Base-by-base conservation (phyloP, 208 protist genomes). In the Trypanosoma mega region DNA sequence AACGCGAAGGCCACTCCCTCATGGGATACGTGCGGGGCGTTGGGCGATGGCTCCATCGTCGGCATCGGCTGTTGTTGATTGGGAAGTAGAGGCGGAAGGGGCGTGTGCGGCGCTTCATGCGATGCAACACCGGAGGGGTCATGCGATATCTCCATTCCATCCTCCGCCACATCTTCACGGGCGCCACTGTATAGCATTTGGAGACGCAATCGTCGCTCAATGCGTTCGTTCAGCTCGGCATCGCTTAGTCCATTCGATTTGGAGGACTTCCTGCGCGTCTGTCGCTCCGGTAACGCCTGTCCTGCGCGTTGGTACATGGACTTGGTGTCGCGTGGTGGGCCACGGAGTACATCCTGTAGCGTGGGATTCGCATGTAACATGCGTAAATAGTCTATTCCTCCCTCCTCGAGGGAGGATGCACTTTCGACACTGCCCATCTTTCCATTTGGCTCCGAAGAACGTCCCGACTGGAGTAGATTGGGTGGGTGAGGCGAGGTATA, bases 131-230 rank as follows among this genome's bases (percentile, higher is more conserved):
- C n/a, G n/a, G n/a, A n/a, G n/a, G n/a, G n/a, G n/a, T n/a, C n/a
- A n/a, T n/a, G n/a, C n/a, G n/a, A n/a, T n/a, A n/a, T n/a, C n/a
- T n/a, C n/a, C 37, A 9, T n/a, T 27, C 23, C 44, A 29, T 31
- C 27, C n/a, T n/a, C 27, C 24, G 7, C 37, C 27, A 34, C 11
- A 21, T n/a, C 16, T 12, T 29, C 12, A n/a, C n/a, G n/a, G n/a
- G n/a, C n/a, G 20, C 59, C 64, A 54, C 59, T 65, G 52, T 78
- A 78, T 33, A 78, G 54, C 51, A 71, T 71, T 39, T 78, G 72
- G 8, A 78, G 37, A 2, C 72, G 50, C 39, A 78, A 56, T 20
- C 72, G 57, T 41, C 72, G 64, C 31, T 73, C 72, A 44, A 78
- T 63, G 26, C 53, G 64, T 12, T 57, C 30, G 12, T 52, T 26